Percentiles rank a stretch among this genome's conserved stretches.
phyloP scores from a whole-genome alignment of 2,329 filamentous ascomycete species.

The Xylariales sp. region DNA sequence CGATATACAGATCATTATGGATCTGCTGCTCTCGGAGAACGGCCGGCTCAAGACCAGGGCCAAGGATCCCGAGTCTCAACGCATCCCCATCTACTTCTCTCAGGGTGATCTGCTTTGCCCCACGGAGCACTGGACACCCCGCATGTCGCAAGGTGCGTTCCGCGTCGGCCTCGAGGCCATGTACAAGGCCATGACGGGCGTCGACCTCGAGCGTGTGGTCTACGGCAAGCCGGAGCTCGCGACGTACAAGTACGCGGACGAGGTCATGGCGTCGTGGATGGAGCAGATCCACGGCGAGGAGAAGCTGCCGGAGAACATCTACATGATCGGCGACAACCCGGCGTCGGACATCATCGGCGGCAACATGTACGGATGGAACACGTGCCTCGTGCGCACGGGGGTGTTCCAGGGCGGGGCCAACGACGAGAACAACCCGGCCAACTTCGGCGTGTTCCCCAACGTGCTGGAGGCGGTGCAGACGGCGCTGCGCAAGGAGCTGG shows the following conservation, averaged over 20 bases:
- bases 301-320: conserved; percentile 74
- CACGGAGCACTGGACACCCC: conserved; percentile 72
- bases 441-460: conserved; percentile 79
- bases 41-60: conserved; percentile 73
- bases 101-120: conserved; percentile 66
- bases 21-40: conserved; percentile 75
- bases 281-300: conserved; percentile 79
- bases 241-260: conserved; percentile 83
- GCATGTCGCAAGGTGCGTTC: conserved; percentile 81
- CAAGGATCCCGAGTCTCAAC: conserved; percentile 72
- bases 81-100: conserved; percentile 78
- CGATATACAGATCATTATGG: conserved; percentile 81
- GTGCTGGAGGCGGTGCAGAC: conserved; percentile 77
- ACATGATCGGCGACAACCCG: conserved; percentile 83
- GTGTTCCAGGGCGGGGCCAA: conserved; percentile 83
- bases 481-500: conserved; percentile 75
- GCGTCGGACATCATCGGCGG: conserved; percentile 79
- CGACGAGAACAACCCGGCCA: conserved; percentile 80
- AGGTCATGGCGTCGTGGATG: conserved; percentile 80
- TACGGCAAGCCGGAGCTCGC: conserved; percentile 81
- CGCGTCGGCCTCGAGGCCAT: conserved; percentile 79
- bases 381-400: conserved; percentile 80
- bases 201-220: conserved; percentile 78
- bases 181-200: conserved; percentile 76
- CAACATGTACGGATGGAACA: conserved; percentile 87